Percentiles rank a stretch among this genome's conserved stretches.
Conservation (phyloP, 2,329 filamentous ascomycete genomes). For the Neoarthrinium moseri region DNA sequence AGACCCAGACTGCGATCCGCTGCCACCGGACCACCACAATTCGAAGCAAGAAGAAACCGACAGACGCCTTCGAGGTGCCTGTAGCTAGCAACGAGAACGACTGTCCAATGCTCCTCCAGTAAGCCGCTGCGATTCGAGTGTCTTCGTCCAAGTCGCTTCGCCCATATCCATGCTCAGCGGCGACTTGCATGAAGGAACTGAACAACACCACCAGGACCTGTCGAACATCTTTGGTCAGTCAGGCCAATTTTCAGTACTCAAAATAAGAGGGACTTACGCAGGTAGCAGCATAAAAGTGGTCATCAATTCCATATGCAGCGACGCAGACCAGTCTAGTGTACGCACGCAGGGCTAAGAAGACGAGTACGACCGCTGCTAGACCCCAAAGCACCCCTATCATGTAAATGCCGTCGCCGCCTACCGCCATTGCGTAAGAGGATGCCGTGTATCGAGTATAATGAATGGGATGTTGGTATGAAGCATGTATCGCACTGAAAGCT, state of each 20-base stretch:
- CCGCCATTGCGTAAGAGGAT: slow-evolving; percentile 2
- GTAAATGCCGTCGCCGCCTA: slow-evolving; percentile 11
- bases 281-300: slow-evolving; percentile 32
- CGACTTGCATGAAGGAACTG: slow-evolving; percentile 29
- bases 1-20: slow-evolving; percentile 32
- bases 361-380: slow-evolving; percentile 19
- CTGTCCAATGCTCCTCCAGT: slow-evolving; percentile 31
- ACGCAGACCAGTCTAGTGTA: slow-evolving; percentile 26
- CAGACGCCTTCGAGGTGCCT: slow-evolving; percentile 35
- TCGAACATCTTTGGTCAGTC: not conserved
- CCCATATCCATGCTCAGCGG: slow-evolving; percentile 33
- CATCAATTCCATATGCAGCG: slow-evolving; percentile 29
- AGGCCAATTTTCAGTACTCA: no score
- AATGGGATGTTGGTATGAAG: not conserved
- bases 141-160: slow-evolving; percentile 24
- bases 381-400: slow-evolving; percentile 22
- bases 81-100: slow-evolving; percentile 37
- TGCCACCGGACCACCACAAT: slow-evolving; percentile 33
- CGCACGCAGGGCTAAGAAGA: slow-evolving; percentile 21
- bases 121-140: slow-evolving; percentile 22
- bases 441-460: not conserved
- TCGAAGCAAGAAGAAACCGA: slow-evolving; percentile 37
- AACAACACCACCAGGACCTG: slow-evolving; percentile 29
- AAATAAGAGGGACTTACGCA: slow-evolving; percentile 16
- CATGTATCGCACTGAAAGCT: not conserved